These are phyloP conservation scores for Komagataella mondaviorum DNA, from an alignment of 805 yeast genomes.

Conservation along the genomic window DNA sequence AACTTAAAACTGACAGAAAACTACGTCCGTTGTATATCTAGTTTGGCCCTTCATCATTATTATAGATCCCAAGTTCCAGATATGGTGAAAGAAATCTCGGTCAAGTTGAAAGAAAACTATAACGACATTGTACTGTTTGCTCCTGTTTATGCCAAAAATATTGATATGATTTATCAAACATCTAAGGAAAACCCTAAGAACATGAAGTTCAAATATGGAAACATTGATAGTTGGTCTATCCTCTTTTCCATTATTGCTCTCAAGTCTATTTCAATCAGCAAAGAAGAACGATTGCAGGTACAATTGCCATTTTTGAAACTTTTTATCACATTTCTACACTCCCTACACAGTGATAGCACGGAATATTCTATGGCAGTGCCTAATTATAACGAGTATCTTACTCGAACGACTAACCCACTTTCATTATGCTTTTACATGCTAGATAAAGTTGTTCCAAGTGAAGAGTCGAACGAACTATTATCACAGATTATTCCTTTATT, in stretches of 20 bases:
- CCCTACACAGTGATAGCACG: not conserved
- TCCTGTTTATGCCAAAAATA: not conserved
- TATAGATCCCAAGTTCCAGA: conserved; percentile 82
- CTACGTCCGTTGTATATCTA: conserved; percentile 48
- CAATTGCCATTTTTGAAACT: not conserved
- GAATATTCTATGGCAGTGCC: conserved; percentile 13
- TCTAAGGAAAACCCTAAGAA: not conserved
- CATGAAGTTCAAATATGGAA: not conserved
- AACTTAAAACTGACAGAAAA: conserved; percentile 19
- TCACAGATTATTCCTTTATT: conserved; percentile 7
- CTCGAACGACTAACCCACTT: conserved; percentile 25
- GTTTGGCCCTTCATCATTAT: conserved; percentile 65
- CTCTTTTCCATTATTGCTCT: conserved; percentile 11
- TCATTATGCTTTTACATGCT: conserved; percentile 23
- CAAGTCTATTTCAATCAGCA: conserved; percentile 11
- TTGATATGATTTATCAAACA: not conserved
- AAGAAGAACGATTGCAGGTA: conserved; percentile 4
- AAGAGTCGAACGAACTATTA: not conserved
- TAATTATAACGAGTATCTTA: conserved; percentile 26
- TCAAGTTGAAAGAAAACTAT: conserved; percentile 23
- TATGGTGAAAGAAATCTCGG: conserved; percentile 55
- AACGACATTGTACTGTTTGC: not conserved
- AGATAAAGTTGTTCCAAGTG: conserved; percentile 15
- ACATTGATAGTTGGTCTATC: conserved; percentile 8
- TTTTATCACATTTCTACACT: not conserved